Evolutionary conservation across 2,329 filamentous ascomycete species (phyloP).

Genomic region (Ophiostoma ulmi): DNA sequence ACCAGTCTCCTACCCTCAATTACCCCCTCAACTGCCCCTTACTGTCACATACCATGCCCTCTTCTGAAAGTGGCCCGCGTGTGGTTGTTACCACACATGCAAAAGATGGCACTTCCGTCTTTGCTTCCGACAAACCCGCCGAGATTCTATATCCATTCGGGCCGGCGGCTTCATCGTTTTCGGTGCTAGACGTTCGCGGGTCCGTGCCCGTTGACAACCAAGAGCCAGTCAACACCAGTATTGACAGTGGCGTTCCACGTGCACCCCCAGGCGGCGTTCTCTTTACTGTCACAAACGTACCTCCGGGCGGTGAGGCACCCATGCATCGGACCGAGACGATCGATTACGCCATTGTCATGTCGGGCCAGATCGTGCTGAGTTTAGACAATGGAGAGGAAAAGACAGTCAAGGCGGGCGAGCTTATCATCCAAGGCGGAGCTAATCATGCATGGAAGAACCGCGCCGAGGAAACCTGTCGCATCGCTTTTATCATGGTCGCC

Average conservation of each 20-base stretch:
- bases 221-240: conserved; percentile 22
- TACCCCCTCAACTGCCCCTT: not conserved
- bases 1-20: not conserved
- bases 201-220: conserved; percentile 35
- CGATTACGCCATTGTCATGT: conserved; percentile 39
- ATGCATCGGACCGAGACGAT: conserved; percentile 42
- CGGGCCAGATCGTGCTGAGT: conserved; percentile 38
- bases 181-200: conserved; percentile 32
- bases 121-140: conserved; percentile 14
- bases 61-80: conserved; percentile 11
- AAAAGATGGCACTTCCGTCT: conserved; percentile 16
- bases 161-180: conserved; percentile 29
- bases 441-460: conserved; percentile 41
- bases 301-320: conserved; percentile 32
- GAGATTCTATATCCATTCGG: conserved; percentile 15
- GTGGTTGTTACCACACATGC: conserved; percentile 16
- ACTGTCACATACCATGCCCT: not conserved
- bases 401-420: conserved; percentile 36
- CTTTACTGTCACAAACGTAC: conserved; percentile 36
- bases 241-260: not conserved
- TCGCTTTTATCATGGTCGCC: conserved; percentile 40
- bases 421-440: conserved; percentile 40
- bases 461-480: conserved; percentile 38
- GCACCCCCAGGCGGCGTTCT: conserved; percentile 2
- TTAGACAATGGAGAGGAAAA: conserved; percentile 42